Base-by-base conservation (phyloP, 768 basidiomycete genomes). In the Russula earlei region DNA sequence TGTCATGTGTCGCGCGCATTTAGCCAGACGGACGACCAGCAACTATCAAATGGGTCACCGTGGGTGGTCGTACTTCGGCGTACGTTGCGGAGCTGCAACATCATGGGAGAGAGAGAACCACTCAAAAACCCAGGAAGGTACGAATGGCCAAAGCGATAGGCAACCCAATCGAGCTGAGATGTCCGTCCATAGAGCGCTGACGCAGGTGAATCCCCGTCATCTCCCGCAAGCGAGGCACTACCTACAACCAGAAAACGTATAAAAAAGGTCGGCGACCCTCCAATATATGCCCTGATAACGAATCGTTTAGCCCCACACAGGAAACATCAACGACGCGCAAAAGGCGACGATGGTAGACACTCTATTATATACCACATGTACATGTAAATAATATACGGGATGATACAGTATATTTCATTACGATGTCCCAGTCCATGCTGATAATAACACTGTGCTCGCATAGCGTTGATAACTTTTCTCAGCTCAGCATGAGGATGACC, bases 41-140 rank as follows among this genome's bases (percentile, higher is more conserved):
- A 0, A 86, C 83, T 8, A 80, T 90, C 54, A 79, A 78, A 63
- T 90, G 83, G 78, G 67, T 85, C 52, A 86, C 81, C 5, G 83
- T 91, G 8, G 85, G 85, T 17, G 86, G 87, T 3, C 75, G 87
- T 15, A 89, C 87, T 8, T 86, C 86, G 3, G 87, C 87, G 14
- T 84, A 76, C 62, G 81, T 89, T 8, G 64, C 66, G 12, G 80
- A 88, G 67, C 69, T 88, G 10, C 87, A 88, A 66, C 63, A 66
- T 27, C 65, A 71, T 10, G 27, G 40, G 19, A 53, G 52, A 27
- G 25, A 36, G 17, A 29, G 6, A 25, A 33, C 37, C 2, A 19
- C 52, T 25, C 44, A 51, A 27, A 38, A 20, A 27, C 25, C 19
- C 29, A 7, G 10, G 15, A 40, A 42, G 37, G 52, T 49, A 42